phyloP scores from a whole-genome alignment of 2,329 filamentous ascomycete species.

The Microcyclospora tardicrescens region DNA sequence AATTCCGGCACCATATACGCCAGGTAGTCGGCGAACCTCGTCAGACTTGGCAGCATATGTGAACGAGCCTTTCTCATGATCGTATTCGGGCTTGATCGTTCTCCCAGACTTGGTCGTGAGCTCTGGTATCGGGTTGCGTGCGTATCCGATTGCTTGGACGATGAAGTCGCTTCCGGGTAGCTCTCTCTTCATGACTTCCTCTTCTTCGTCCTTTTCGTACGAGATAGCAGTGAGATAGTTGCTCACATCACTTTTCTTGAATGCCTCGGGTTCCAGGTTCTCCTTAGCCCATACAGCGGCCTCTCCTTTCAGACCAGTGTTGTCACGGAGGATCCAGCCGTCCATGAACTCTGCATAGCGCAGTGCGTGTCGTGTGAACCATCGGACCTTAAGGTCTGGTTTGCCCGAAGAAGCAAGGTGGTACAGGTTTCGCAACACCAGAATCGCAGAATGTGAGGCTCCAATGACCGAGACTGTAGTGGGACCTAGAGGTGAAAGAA shows the following conservation, averaged over 20 bases:
- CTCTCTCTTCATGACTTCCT: conserved; percentile 31
- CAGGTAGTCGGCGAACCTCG: conserved; percentile 28
- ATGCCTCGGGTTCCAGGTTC: conserved; percentile 42
- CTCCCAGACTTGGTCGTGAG: conserved; percentile 25
- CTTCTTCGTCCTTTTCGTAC: conserved; percentile 38
- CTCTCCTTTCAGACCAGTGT: conserved; percentile 51
- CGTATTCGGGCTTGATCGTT: conserved; percentile 29
- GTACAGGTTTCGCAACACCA: conserved; percentile 49
- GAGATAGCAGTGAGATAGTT: conserved; percentile 25
- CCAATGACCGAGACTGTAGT: conserved; percentile 45
- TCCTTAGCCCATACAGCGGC: conserved; percentile 47
- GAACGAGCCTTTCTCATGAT: conserved; percentile 29
- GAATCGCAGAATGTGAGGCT: conserved; percentile 50
- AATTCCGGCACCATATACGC: conserved; percentile 49
- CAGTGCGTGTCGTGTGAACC: conserved; percentile 48
- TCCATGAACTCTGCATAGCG: conserved; percentile 50
- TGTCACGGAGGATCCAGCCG: conserved; percentile 52
- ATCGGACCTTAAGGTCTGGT: conserved; percentile 42
- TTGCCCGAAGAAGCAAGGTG: conserved; percentile 40
- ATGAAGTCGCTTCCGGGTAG: conserved; percentile 41
- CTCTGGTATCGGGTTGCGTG: conserved; percentile 36
- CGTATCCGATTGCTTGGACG: conserved; percentile 49
- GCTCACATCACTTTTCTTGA: conserved; percentile 34
- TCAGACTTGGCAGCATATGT: conserved; percentile 11
- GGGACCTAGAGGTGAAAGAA: conserved; percentile 26